Evolutionary conservation across 108 stramenopile genomes (phyloP), one percentile per base, ranked within the genome.

Genomic region (Fragilaria radians): DNA sequence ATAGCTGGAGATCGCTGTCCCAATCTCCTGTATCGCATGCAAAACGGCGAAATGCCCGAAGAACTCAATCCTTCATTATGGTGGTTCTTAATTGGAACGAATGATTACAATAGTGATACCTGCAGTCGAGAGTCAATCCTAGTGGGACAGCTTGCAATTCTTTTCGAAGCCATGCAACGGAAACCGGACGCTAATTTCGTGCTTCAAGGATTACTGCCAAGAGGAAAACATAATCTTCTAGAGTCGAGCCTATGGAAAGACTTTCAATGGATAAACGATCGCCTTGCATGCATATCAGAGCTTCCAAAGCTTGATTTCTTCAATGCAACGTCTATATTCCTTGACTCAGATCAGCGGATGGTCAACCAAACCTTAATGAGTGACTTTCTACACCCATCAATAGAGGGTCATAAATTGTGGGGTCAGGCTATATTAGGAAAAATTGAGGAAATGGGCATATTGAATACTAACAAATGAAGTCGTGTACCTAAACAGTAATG

Each of bases 101-200:
- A 81, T 30, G 73, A 78, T 66, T 51, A 73, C 34, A 23, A 47
- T n/a, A 27, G 46, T 28, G 28, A n/a, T 11, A 46, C 31, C 29
- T 89, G 87, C 53, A 83, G 81, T 32, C 79, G 76, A 59, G 87
- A 89, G 55, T 79, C 76, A 3, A 68, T 71, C 28, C 46, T 80
- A 9, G 42, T 89, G 7, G 87, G 83, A 14, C 82, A 85, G 25
- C 61, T 89, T 0, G 57, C 73, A 0, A 70, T 80, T 4, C 82
- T 81, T 25, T 80, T 82, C 57, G 77, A 81, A 53, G 68, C 85
- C 54, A 55, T 60, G 46, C 27, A 42, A 5, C 29, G 31, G 11
- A 30, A 65, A 36, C 87, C 87, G 23, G 58, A 72, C 52, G 61
- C 66, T 1, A 7, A 14, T 14, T 76, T 89, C 28, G 83, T 89